Base-by-base conservation (phyloP, 208 protist species). In the Crithidia bombi region DNA sequence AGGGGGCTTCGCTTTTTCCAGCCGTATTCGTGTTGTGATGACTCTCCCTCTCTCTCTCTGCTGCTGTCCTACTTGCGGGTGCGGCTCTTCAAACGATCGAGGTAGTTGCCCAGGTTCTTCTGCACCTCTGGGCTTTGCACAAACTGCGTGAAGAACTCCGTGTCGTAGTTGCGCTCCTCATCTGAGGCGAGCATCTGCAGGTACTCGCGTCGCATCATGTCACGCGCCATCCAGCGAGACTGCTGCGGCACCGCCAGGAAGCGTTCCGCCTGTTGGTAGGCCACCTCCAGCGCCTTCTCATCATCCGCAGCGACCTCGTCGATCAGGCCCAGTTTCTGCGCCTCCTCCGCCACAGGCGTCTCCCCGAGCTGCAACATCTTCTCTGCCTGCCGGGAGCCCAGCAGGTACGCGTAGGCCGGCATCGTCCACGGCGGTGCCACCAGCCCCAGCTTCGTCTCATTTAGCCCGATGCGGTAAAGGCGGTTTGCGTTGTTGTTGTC, bases 131-230 rank as follows among this genome's bases (percentile, higher is more conserved):
- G 75, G 74, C 77, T 89, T 58, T 72, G 70, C 70, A 92, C 73
- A 41, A 91, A 76, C 75, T 94, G 82, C 25, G 75, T 74, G 50
- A 89, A 75, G 59, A 91, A 94, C 77, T 94, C 80, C 30, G 79
- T 89, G 69, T 94, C 89, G 70, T 94, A 94, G 44, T 83, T 74
- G 58, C 86, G 82, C 44, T 94, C 89, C 67, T 92, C 86, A 32
- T 92, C 86, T 0, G 83, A 75, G 64, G 79, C 80, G 23, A 94
- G 68, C 70, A 89, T 69, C 75, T 89, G 86, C 52, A 92, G 66
- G 58, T 85, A 86, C 65, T 94, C 86, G 3, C 86, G 84, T 14
- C 87, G 87, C 79, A 88, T 86, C 87, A 93, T 91, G 44, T 93
- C 82, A 11, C 89, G 85, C 54, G 83, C 65, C 86, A 92, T 92